Evolutionary conservation across 202 grass and related monocot genomes (phyloP), one percentile per base, ranked within the genome.

Genomic region (Carex arenaria): DNA sequence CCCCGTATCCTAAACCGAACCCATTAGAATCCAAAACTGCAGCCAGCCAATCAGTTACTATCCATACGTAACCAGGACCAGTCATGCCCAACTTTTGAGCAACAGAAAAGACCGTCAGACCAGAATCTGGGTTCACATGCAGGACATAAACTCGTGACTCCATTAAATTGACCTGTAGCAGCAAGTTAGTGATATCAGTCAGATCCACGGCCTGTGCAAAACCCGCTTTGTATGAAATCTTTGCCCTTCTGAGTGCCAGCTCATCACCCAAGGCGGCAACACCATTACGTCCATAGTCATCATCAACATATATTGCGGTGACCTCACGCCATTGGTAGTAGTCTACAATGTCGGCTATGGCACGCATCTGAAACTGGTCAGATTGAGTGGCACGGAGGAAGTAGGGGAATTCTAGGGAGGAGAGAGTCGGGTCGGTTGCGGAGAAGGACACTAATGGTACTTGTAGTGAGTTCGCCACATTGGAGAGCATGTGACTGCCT

Each of bases 31-130:
- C 95, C 83, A 95, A 67, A 84, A 92, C 86, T 70, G 95, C 84
- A 83, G 92, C 90, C 72, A 95, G 89, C 95, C 95, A 98, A 83
- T 98, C 95, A 11, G 95, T 95, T 83, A 90, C 92, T 75, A 95
- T 95, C 95, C 95, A 98, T 23, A 95, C 95, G 70, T 98, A 98
- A 49, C 92, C 95, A 59, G 74, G 80, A 56, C 10, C 61, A 30
- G 87, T 86, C 95, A 98, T 98, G 26, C 75, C 86, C 31, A 93
- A 76, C 59, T 87, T 84, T 64, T 87, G 86, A 34, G 95, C 92
- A 7, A 42, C 20, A 68, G 90, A 93, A 90, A 98, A 93, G 61
- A 98, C 62, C 5, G 42, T 84, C 83, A 95, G 80, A 20, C 95
- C 95, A 3, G 90, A 59, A 85, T 95, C 92, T 59, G 92, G 95